These are phyloP conservation scores for Wickerhamiella vanderwaltii DNA, from an alignment of 805 yeast genomes.

Conservation along the genomic window DNA sequence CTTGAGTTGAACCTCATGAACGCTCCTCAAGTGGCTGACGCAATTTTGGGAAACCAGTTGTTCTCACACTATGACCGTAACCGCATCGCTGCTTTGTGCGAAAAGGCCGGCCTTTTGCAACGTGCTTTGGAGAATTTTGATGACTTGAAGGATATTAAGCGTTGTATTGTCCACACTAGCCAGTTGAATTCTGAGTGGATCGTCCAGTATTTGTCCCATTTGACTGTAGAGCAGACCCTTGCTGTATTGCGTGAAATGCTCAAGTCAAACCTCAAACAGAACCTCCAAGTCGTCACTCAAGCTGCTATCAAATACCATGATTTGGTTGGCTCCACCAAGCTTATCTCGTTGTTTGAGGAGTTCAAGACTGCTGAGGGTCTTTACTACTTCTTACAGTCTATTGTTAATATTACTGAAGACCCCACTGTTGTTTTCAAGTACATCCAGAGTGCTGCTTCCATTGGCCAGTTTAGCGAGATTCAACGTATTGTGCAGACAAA, in stretches of 20 bases:
- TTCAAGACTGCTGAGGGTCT: constrained; percentile 86
- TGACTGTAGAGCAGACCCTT: constrained; percentile 86
- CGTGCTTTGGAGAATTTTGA: constrained; percentile 95
- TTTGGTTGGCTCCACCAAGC: constrained; percentile 69
- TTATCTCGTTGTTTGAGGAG: constrained; percentile 87
- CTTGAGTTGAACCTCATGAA: constrained; percentile 84
- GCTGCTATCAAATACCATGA: constrained; percentile 96
- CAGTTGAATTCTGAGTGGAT: constrained; percentile 84
- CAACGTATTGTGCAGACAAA: constrained; percentile 93
- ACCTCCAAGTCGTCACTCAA: constrained; percentile 86
- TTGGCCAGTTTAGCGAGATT: constrained; percentile 85
- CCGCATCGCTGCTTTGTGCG: constrained; percentile 82
- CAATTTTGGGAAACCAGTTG: constrained; percentile 90
- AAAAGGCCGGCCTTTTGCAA: constrained; percentile 89
- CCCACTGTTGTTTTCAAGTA: constrained; percentile 92
- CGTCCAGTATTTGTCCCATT: constrained; percentile 80
- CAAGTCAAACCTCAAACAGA: constrained; percentile 65
- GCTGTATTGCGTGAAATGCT: constrained; percentile 80
- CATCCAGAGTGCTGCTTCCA: constrained; percentile 83
- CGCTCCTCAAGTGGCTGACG: constrained; percentile 99
- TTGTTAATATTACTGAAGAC: constrained; percentile 88
- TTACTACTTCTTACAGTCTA: constrained; percentile 83
- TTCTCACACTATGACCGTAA: constrained; percentile 92
- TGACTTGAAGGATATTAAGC: constrained; percentile 86
- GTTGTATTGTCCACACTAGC: constrained; percentile 81